Percentiles rank a stretch among this genome's conserved stretches.
Evolutionary conservation across 768 basidiomycete species (phyloP).

Genomic region (Cystobasidium tubakii): DNA sequence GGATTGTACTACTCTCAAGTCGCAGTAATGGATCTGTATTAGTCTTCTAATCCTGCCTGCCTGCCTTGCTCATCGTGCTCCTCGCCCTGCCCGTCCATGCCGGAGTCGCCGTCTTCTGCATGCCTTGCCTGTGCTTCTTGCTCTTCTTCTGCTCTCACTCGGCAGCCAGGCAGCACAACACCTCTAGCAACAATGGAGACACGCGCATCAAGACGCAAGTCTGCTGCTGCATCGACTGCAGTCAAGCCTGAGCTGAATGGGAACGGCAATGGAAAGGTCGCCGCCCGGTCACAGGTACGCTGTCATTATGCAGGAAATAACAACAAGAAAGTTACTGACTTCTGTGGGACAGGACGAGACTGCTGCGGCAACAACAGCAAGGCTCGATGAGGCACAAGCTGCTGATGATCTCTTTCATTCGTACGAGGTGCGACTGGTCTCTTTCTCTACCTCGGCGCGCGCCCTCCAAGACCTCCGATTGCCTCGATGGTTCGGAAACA

Average conservation of each 20-base stretch:
- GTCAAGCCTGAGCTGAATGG: neutral
- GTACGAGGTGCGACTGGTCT: conserved; percentile 24
- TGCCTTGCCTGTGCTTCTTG: neutral
- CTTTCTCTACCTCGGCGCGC: neutral
- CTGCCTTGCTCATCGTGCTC: no score
- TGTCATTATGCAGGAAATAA: neutral
- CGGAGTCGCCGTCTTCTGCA: neutral
- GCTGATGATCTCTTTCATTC: conserved; percentile 19
- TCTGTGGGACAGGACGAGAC: neutral
- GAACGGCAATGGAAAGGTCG: neutral
- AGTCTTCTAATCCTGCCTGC: no score
- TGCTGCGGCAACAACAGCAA: neutral
- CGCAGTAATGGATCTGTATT: no score
- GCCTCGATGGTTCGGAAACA: no score
- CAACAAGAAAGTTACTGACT: neutral
- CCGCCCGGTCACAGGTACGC: neutral
- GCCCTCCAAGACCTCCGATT: no score
- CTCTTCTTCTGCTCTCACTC: no score
- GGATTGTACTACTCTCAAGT: no score
- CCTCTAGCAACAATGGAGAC: conserved; percentile 11
- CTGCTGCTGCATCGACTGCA: conserved; percentile 4
- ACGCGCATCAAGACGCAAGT: conserved; percentile 10
- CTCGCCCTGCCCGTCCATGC: no score
- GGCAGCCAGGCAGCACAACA: no score
- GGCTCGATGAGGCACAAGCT: neutral